These are phyloP conservation scores for Emmonsia crescens DNA, from an alignment of 2,329 filamentous ascomycete genomes.

Conservation along the genomic window DNA sequence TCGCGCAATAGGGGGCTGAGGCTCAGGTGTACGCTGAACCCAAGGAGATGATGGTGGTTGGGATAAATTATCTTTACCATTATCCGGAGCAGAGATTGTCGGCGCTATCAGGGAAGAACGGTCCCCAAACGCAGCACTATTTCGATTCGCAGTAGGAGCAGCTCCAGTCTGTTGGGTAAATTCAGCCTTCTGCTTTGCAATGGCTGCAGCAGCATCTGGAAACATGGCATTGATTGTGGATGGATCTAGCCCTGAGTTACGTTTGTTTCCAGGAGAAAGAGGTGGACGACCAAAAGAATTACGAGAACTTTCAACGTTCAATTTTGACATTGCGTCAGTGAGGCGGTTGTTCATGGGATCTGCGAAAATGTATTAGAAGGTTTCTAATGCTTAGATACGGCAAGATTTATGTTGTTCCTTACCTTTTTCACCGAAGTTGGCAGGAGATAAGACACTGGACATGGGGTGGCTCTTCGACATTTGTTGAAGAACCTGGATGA, in stretches of 20 bases:
- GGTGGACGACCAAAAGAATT: conserved; percentile 77
- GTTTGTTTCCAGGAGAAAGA: conserved; percentile 67
- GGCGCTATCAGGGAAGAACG: conserved; percentile 64
- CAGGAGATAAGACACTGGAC: conserved; percentile 86
- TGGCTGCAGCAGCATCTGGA: conserved; percentile 94
- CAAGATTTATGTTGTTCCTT: conserved; percentile 17
- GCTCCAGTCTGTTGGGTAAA: conserved; percentile 93
- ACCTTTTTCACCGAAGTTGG: conserved; percentile 92
- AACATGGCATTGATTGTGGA: conserved; percentile 98
- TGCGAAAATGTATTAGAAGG: conserved; percentile 29
- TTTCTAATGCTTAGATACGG: conserved; percentile 5
- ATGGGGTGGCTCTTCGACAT: conserved; percentile 98
- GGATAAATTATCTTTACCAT: conserved; percentile 46
- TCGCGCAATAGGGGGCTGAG: conserved; percentile 44
- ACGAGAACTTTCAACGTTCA: conserved; percentile 75
- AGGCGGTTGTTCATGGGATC: conserved; percentile 95
- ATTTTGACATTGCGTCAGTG: conserved; percentile 91
- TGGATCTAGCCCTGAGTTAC: conserved; percentile 87
- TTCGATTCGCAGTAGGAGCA: conserved; percentile 80
- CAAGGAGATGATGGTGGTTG: conserved; percentile 71
- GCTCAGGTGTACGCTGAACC: conserved; percentile 48
- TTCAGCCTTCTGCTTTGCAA: conserved; percentile 94
- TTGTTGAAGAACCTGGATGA: conserved; percentile 96
- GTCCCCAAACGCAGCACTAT: conserved; percentile 70
- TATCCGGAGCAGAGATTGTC: conserved; percentile 60